A percentile compares a stretch with the other conserved stretches of the same genome.
Conservation (phyloP, 2,329 filamentous ascomycete genomes). For the Trichoderma brevicompactum region DNA sequence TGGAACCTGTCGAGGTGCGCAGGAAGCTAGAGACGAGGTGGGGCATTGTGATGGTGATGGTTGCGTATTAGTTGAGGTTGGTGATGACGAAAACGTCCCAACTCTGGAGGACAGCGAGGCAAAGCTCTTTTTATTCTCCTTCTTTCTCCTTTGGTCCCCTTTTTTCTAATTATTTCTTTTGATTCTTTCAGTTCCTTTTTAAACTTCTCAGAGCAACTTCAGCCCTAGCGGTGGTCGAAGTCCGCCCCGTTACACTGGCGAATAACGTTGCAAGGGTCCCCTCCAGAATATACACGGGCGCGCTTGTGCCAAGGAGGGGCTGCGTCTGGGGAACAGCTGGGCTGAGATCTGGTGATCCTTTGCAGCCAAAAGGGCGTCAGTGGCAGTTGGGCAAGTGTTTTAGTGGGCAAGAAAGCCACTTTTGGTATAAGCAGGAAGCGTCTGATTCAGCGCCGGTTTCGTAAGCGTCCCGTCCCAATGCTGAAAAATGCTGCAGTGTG, state of each 20-base stretch:
- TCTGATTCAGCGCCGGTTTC: constrained; percentile 1
- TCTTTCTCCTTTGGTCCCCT: neutral
- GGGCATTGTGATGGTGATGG: constrained; percentile 51
- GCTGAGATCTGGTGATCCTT: constrained; percentile 19
- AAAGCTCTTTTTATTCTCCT: no score
- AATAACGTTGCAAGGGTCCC: constrained; percentile 1
- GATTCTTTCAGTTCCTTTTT: neutral
- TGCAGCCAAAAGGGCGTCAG: constrained; percentile 13
- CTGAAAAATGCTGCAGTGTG: neutral
- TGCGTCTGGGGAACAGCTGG: constrained; percentile 6
- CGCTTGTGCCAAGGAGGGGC: constrained; percentile 19
- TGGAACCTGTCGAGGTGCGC: constrained; percentile 59
- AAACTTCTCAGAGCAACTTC: constrained; percentile 12
- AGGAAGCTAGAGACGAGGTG: constrained; percentile 63
- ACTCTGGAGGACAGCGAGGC: neutral
- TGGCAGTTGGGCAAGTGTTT: no score
- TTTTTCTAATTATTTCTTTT: neutral
- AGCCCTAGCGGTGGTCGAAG: constrained; percentile 11
- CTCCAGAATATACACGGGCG: constrained; percentile 9
- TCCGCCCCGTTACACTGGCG: neutral
- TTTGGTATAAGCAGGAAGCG: constrained; percentile 3
- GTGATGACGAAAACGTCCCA: constrained; percentile 13
- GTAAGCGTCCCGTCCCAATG: constrained; percentile 2
- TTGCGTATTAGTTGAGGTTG: constrained; percentile 11
- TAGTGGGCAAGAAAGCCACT: constrained; percentile 5